Evolutionary conservation across 495 filamentous ascomycete species (phyloP).

Genomic region (Aspergillus saccharolyticus): DNA sequence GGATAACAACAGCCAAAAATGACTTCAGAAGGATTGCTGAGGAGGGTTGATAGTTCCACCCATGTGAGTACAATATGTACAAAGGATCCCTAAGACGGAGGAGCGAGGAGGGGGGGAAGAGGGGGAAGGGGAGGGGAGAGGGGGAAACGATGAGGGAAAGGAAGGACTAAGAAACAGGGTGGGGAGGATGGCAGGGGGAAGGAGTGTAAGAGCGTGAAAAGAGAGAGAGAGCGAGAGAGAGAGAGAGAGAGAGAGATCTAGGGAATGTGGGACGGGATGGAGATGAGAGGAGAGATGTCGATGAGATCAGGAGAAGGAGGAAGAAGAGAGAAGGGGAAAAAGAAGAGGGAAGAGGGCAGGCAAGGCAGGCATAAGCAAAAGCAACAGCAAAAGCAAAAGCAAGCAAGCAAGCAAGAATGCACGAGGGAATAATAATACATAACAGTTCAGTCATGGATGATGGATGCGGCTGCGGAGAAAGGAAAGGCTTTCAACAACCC

Average conservation of each 20-base stretch:
- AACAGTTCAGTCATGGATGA: slow-evolving; percentile 18
- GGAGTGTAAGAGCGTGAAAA: slow-evolving; percentile 8
- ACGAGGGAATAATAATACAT: not conserved
- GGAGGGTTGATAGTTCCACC: not conserved
- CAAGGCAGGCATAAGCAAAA: not conserved
- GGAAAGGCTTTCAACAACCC: slow-evolving; percentile 2
- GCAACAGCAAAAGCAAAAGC: not conserved
- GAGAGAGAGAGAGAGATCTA: slow-evolving; percentile 12
- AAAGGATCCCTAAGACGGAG: slow-evolving; percentile 14
- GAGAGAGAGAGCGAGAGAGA: slow-evolving; percentile 1
- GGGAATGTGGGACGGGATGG: slow-evolving; percentile 38
- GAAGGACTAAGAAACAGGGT: slow-evolving; percentile 1
- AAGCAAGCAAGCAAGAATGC: not conserved
- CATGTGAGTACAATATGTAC: not conserved
- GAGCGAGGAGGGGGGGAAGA: not conserved
- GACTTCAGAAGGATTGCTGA: slow-evolving; percentile 12
- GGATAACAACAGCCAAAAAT: slow-evolving; percentile 12
- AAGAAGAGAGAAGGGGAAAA: slow-evolving; percentile 9
- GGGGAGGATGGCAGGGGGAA: not conserved
- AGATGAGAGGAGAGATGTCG: slow-evolving; percentile 1
- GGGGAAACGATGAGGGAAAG: slow-evolving; percentile 2
- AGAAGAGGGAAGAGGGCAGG: slow-evolving; percentile 31
- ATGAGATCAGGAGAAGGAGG: slow-evolving; percentile 1
- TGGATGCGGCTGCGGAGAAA: slow-evolving; percentile 26
- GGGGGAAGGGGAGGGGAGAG: not conserved